phyloP scores from a whole-genome alignment of 495 filamentous ascomycete species.

The Tuber aestivum region DNA sequence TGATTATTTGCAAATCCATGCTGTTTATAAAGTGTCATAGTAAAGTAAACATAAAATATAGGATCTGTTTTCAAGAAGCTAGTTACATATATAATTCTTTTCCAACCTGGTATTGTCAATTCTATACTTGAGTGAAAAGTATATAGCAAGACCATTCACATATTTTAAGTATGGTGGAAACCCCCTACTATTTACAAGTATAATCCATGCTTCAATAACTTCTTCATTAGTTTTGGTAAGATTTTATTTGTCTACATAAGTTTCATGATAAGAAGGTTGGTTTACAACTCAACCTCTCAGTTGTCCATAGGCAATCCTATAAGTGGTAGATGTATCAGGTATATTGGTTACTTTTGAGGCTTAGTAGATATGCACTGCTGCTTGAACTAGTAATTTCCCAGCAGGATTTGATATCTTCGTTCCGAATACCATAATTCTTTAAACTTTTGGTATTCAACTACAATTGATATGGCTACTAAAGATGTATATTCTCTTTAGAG shows the following conservation, averaged over 20 bases:
- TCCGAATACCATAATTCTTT: too few species aligned
- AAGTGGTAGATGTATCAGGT: not conserved
- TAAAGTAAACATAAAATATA: constrained; percentile 5
- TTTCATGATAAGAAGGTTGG: not conserved
- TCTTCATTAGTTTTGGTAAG: not conserved
- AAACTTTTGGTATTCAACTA: too few species aligned
- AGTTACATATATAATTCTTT: not conserved
- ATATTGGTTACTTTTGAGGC: constrained; percentile 2
- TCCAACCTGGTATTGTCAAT: not conserved
- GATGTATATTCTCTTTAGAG: too few species aligned
- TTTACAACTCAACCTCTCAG: not conserved
- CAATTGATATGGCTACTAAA: too few species aligned
- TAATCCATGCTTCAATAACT: constrained; percentile 3
- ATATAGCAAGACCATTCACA: constrained; percentile 12
- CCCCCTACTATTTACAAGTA: not conserved
- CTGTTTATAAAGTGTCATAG: not conserved
- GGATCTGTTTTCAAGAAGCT: constrained; percentile 4
- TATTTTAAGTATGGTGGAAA: constrained; percentile 10
- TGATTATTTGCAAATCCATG: constrained; percentile 6
- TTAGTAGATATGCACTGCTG: not conserved
- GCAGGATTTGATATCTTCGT: too few species aligned
- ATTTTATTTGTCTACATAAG: not conserved
- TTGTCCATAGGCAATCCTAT: constrained; percentile 2
- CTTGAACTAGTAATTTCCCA: too few species aligned
- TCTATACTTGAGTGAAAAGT: constrained; percentile 6